Evolutionary conservation across 805 yeast genomes (phyloP).

Genomic region (Zygosaccharomyces bailii): DNA sequence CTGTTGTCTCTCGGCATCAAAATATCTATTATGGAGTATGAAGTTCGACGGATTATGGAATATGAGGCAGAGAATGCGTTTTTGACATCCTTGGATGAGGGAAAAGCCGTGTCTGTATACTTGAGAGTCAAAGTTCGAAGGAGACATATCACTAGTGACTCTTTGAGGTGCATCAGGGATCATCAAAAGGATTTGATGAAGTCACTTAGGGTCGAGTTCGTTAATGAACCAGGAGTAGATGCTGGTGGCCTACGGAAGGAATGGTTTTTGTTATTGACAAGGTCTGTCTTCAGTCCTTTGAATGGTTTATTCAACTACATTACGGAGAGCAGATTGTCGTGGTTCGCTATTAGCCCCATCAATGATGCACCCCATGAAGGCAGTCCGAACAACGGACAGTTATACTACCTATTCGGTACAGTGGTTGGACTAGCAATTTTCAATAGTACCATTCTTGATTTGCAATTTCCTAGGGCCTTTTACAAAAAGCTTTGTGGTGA

Average conservation of each 20-base stretch:
- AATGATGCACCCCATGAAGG: conserved; percentile 26
- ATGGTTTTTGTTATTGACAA: conserved; percentile 79
- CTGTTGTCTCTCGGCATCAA: conserved; percentile 78
- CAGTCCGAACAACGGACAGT: conserved; percentile 39
- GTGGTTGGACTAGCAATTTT: conserved; percentile 87
- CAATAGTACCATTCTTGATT: conserved; percentile 81
- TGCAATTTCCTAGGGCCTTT: conserved; percentile 69
- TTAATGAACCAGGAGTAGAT: conserved; percentile 89
- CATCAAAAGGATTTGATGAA: conserved; percentile 64
- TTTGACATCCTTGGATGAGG: conserved; percentile 62
- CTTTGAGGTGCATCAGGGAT: conserved; percentile 57
- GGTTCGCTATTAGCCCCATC: conserved; percentile 62
- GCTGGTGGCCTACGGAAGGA: conserved; percentile 94
- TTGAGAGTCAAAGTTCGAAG: conserved; percentile 70
- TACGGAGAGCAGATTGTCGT: conserved; percentile 65
- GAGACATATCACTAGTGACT: conserved; percentile 64
- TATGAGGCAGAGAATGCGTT: conserved; percentile 87
- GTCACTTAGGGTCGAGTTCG: conserved; percentile 71
- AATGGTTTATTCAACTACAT: conserved; percentile 64
- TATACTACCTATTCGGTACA: conserved; percentile 77
- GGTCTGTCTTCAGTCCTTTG: conserved; percentile 63
- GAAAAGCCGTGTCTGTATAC: conserved; percentile 61
- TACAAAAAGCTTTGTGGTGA: conserved; percentile 68
- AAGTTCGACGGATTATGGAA: conserved; percentile 78
- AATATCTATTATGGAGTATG: conserved; percentile 75